Evolutionary conservation across 1,139 yeast genomes (phyloP).

Genomic region (Torulaspora pretoriensis): DNA sequence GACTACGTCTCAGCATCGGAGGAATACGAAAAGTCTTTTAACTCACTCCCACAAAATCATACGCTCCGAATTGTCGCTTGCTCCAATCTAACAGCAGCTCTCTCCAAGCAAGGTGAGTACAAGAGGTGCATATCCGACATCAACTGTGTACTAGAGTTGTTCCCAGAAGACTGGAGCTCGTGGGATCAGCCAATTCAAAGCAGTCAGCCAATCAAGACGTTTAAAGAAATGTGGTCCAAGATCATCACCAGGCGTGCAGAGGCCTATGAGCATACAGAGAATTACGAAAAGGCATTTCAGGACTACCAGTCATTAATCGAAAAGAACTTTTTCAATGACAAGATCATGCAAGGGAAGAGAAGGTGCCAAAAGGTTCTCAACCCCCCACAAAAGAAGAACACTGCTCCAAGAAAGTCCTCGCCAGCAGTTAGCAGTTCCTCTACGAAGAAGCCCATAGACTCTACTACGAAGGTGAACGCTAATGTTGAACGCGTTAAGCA

Average conservation of each 20-base stretch:
- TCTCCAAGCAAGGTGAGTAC: conserved; percentile 69
- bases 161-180: conserved; percentile 42
- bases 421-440: conserved; percentile 13
- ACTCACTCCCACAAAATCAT: conserved; percentile 61
- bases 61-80: conserved; percentile 61
- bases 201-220: conserved; percentile 51
- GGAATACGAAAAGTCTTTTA: conserved; percentile 58
- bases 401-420: conserved; percentile 28
- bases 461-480: conserved; percentile 9
- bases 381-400: conserved; percentile 38
- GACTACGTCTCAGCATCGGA: conserved; percentile 67
- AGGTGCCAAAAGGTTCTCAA: conserved; percentile 66
- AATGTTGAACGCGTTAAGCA: conserved; percentile 21
- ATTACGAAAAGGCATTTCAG: conserved; percentile 56
- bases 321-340: conserved; percentile 61
- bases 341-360: conserved; percentile 74
- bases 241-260: conserved; percentile 72
- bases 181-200: conserved; percentile 34
- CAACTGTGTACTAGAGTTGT: conserved; percentile 53
- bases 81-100: conserved; percentile 74
- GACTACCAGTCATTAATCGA: conserved; percentile 59
- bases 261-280: conserved; percentile 73
- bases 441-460: conserved; percentile 7
- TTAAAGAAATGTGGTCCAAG: conserved; percentile 71
- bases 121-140: conserved; percentile 55